phyloP scores from a whole-genome alignment of 108 stramenopile genomes.

The Hondaea fermentalgiana region DNA sequence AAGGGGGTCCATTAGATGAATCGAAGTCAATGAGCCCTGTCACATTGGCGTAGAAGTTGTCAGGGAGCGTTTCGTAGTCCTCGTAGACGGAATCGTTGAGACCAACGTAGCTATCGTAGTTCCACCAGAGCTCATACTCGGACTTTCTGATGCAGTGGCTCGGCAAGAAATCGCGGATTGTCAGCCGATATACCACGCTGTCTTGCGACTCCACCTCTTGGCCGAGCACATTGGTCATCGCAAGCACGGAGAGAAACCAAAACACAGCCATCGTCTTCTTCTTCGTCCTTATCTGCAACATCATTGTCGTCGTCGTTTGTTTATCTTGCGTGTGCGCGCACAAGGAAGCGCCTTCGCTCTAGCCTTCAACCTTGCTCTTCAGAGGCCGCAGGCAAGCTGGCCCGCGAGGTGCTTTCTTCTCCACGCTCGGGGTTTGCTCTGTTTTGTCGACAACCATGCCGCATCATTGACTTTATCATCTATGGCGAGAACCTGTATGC shows the following conservation, averaged over 20 bases:
- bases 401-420: too few relatives aligned
- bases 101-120: neutral
- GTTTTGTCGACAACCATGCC: too few relatives aligned
- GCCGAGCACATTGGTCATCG: neutral
- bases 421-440: too few relatives aligned
- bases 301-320: too few relatives aligned
- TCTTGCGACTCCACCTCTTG: neutral
- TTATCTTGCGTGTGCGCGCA: too few relatives aligned
- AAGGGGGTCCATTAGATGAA: neutral
- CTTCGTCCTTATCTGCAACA: too few relatives aligned
- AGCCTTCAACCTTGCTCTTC: too few relatives aligned
- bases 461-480: too few relatives aligned
- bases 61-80: neutral
- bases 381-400: too few relatives aligned
- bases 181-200: neutral
- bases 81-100: neutral
- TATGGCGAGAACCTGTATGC: too few relatives aligned
- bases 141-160: neutral
- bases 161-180: neutral
- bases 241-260: neutral
- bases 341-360: too few relatives aligned
- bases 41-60: neutral
- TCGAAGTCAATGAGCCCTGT: neutral
- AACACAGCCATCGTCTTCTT: neutral
- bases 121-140: neutral